Percentiles rank a stretch among this genome's conserved stretches.
These are phyloP conservation scores for Rhododendron williamsianum DNA, from an alignment of 148 eudicot species.

Conservation along the genomic window DNA sequence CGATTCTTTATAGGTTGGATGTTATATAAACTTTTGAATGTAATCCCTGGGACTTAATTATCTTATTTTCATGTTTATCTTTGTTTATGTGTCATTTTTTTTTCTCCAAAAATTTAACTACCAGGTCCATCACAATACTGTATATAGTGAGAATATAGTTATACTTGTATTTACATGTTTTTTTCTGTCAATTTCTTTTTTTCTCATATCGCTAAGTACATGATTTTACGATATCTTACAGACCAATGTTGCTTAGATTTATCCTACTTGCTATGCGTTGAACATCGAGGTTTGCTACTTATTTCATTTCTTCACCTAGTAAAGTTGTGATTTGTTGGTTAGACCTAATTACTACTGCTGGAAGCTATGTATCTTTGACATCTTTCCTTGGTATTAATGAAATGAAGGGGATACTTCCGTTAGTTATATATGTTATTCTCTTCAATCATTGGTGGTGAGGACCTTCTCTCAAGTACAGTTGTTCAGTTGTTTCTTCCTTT, in stretches of 20 bases:
- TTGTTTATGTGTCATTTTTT: no score
- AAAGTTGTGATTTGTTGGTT: background rate
- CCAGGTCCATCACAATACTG: background rate
- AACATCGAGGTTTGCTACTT: background rate
- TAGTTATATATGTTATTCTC: background rate
- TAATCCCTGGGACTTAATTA: background rate
- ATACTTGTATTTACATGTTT: background rate
- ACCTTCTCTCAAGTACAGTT: background rate
- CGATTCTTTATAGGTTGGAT: background rate
- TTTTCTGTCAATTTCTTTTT: background rate
- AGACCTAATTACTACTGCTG: background rate
- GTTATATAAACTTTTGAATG: background rate
- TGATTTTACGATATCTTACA: background rate
- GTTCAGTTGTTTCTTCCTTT: constrained; percentile 20
- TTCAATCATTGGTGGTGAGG: background rate
- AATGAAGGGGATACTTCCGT: background rate
- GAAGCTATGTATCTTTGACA: background rate
- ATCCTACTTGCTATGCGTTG: background rate
- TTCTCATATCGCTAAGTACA: background rate
- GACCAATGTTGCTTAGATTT: background rate
- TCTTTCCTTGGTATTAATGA: background rate
- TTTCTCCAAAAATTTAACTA: no score
- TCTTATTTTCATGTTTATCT: background rate
- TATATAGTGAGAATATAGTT: background rate
- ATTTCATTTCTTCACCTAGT: background rate